These are phyloP conservation scores for Raddia distichophylla DNA, from an alignment of 176 grass and related monocot genomes.

Conservation along the genomic window DNA sequence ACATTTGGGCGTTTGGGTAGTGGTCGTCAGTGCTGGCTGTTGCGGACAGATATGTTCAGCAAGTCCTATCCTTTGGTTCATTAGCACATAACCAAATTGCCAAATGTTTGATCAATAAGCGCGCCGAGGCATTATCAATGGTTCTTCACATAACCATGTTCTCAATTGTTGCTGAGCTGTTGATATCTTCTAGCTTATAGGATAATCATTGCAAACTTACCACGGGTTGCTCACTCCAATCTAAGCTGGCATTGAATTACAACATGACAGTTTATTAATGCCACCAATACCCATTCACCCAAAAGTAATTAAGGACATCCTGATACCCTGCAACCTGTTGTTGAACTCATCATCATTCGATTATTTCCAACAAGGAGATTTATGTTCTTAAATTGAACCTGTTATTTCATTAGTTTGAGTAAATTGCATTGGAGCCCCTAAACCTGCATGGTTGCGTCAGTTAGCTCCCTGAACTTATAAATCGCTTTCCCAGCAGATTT, in stretches of 20 bases:
- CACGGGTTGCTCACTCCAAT: neutral
- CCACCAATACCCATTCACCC: neutral
- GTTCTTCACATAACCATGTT: neutral
- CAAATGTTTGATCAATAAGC: neutral
- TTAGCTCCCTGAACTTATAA: neutral
- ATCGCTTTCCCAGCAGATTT: neutral
- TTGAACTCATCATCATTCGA: neutral
- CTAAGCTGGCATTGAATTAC: neutral
- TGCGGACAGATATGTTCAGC: neutral
- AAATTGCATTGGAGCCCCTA: neutral
- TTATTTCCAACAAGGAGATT: neutral
- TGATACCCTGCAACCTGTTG: neutral
- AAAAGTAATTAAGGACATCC: neutral
- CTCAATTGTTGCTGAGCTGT: constrained; percentile 4
- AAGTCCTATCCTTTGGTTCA: neutral
- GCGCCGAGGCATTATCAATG: neutral
- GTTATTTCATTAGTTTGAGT: neutral
- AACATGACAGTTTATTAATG: neutral
- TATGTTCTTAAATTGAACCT: neutral
- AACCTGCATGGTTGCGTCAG: neutral
- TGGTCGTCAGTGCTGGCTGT: neutral
- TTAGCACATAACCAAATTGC: neutral
- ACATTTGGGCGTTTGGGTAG: neutral
- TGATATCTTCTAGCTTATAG: constrained; percentile 17
- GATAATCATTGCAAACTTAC: neutral